Percentiles rank a stretch among this genome's conserved stretches.
phyloP scores from a whole-genome alignment of 129 eudicot genomes.

The Arctium lappa region DNA sequence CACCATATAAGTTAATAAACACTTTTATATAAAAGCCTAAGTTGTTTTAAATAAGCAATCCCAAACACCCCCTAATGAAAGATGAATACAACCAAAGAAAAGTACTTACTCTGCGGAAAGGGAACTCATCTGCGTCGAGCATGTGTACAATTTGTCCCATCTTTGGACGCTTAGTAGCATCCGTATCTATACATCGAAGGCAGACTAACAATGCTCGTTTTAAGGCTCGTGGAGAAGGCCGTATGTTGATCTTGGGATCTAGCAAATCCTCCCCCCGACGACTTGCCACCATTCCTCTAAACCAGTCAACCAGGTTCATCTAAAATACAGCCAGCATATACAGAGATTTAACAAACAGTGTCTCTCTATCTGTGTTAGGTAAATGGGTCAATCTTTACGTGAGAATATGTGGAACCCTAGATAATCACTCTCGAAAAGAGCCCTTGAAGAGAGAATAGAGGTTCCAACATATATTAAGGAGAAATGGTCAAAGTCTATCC shows the following conservation, averaged over 20 bases:
- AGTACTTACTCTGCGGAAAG: slow-evolving; percentile 62
- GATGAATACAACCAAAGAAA: background rate
- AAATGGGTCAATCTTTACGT: background rate
- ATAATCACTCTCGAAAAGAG: background rate
- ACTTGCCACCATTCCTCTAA: slow-evolving; percentile 83
- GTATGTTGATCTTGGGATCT: slow-evolving; percentile 54
- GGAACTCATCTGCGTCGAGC: slow-evolving; percentile 88
- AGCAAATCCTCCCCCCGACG: slow-evolving; percentile 75
- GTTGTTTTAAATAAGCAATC: too few species aligned
- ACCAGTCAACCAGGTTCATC: slow-evolving; percentile 98
- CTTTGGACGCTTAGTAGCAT: slow-evolving; percentile 77
- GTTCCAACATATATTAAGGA: too few species aligned
- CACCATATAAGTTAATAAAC: too few species aligned
- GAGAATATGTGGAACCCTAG: too few species aligned
- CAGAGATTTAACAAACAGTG: background rate
- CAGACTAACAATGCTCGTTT: slow-evolving; percentile 78
- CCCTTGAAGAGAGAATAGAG: background rate
- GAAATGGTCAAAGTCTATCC: background rate
- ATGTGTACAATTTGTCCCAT: slow-evolving; percentile 92
- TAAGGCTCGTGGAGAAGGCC: slow-evolving; percentile 81
- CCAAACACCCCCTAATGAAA: too few species aligned
- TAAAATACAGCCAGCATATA: slow-evolving; percentile 31
- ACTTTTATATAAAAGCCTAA: too few species aligned
- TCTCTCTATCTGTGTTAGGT: background rate
- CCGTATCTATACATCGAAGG: slow-evolving; percentile 92